Percentiles rank a stretch among this genome's conserved stretches.
Conservation (phyloP, 768 basidiomycete genomes). For the Chlorophyllum brunneum region DNA sequence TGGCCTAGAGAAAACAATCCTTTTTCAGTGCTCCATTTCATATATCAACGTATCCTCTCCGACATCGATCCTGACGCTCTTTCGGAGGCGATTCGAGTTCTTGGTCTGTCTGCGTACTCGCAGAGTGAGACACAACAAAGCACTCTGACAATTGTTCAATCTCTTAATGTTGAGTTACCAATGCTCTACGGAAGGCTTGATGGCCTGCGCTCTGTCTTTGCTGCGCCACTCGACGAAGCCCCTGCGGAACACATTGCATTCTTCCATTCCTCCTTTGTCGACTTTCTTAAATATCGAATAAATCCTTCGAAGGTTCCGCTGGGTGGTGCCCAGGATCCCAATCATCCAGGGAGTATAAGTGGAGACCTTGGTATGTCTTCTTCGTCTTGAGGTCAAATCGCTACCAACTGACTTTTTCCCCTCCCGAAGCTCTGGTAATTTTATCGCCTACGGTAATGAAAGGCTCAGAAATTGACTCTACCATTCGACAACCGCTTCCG, state of each 20-base stretch:
- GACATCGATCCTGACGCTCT: not conserved
- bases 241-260: not conserved
- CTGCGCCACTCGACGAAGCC: not conserved
- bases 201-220: not conserved
- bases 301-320: not conserved
- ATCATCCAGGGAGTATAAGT: not conserved
- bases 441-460: not conserved
- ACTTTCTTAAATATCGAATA: not conserved
- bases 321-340: not conserved
- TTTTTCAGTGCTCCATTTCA: not conserved
- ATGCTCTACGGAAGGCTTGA: not conserved
- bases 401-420: not conserved
- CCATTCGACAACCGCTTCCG: not conserved
- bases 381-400: not conserved
- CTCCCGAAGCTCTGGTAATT: not conserved
- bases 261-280: slow-evolving; percentile 3
- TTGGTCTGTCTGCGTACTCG: not conserved
- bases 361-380: not conserved
- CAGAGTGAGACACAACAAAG: not conserved
- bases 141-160: not conserved
- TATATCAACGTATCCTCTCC: not conserved
- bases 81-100: not conserved
- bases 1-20: not conserved
- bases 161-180: not conserved
- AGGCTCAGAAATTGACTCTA: not conserved